phyloP scores from a whole-genome alignment of 2,329 filamentous ascomycete genomes.

The Penicillium brasilianum region DNA sequence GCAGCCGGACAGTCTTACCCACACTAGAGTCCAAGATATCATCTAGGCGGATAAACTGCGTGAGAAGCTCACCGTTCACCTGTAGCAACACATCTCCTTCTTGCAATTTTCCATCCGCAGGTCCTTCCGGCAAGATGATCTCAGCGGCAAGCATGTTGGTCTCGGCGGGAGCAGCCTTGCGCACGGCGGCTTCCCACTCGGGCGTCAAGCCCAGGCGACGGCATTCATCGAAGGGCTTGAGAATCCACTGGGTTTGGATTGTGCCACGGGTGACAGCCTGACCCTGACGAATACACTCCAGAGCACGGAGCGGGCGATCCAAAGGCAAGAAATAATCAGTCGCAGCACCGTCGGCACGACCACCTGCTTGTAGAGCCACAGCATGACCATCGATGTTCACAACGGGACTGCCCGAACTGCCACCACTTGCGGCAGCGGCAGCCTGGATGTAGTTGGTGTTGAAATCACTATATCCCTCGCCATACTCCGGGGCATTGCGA shows the following conservation, averaged over 20 bases:
- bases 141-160: conserved; percentile 97
- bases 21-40: conserved; percentile 90
- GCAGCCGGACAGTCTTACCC: conserved; percentile 73
- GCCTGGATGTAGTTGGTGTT: conserved; percentile 97
- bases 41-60: conserved; percentile 89
- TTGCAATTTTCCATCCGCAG: conserved; percentile 82
- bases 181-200: conserved; percentile 83
- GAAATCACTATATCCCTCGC: conserved; percentile 98
- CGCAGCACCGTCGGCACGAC: conserved; percentile 89
- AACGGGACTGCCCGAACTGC: conserved; percentile 97
- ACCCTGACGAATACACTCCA: conserved; percentile 80
- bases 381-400: conserved; percentile 94
- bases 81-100: conserved; percentile 94
- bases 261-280: conserved; percentile 83
- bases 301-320: conserved; percentile 83
- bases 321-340: conserved; percentile 97
- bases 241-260: conserved; percentile 96
- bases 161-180: conserved; percentile 84
- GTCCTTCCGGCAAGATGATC: conserved; percentile 89
- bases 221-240: conserved; percentile 98
- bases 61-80: conserved; percentile 90
- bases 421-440: conserved; percentile 92
- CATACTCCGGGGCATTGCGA: conserved; percentile 95
- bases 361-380: conserved; percentile 91
- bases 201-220: conserved; percentile 82